Conservation (phyloP, 345 rosid genomes). For the Cochlearia excelsa region DNA sequence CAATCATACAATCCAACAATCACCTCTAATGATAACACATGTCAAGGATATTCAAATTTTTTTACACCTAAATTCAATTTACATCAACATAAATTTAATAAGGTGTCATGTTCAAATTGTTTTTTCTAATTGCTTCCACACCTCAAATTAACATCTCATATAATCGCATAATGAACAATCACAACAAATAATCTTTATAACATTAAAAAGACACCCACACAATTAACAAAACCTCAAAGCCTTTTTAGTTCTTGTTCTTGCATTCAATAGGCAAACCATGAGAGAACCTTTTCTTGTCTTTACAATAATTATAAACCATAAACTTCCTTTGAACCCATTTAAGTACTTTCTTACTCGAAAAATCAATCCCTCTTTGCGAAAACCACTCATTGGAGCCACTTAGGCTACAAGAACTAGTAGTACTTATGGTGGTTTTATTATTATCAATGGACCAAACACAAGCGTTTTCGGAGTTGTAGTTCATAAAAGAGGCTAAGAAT, state of each 20-base stretch:
- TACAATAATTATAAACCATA: constrained; percentile 69
- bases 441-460: constrained; percentile 45
- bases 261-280: constrained; percentile 54
- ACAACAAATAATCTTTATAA: too few species aligned
- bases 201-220: too few species aligned
- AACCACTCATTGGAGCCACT: constrained; percentile 31
- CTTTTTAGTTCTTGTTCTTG: constrained; percentile 14
- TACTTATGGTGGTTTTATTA: constrained; percentile 4
- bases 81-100: too few species aligned
- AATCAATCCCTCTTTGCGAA: constrained; percentile 38
- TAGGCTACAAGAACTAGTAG: constrained; percentile 20
- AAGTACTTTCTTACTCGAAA: constrained; percentile 34
- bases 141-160: too few species aligned
- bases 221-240: background rate
- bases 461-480: constrained; percentile 47
- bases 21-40: too few species aligned
- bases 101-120: too few species aligned
- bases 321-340: constrained; percentile 56
- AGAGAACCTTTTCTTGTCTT: constrained; percentile 50
- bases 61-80: too few species aligned
- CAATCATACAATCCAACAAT: too few species aligned
- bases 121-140: too few species aligned
- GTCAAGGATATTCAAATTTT: too few species aligned
- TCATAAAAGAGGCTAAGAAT: constrained; percentile 58
- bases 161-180: too few species aligned